A percentile compares a stretch with the other conserved stretches of the same genome.
phyloP scores from a whole-genome alignment of 208 protist species.

The Herpetomonas tarakana region DNA sequence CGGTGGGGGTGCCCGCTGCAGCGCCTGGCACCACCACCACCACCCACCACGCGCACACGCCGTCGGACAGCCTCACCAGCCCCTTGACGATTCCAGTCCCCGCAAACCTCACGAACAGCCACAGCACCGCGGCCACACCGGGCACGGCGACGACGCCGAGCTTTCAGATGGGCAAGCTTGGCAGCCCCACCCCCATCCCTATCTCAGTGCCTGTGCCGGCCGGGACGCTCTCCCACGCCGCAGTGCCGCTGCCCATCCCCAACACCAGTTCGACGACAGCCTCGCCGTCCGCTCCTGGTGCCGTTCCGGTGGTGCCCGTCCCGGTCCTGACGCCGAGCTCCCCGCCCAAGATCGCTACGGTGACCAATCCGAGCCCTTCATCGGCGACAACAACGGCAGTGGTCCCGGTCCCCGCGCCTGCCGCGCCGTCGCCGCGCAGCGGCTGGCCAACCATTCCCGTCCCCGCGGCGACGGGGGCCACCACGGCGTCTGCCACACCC shows the following conservation, averaged over 20 bases:
- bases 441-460: background rate
- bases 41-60: background rate
- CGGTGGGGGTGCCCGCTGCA: background rate
- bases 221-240: conserved; percentile 19
- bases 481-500: conserved; percentile 2
- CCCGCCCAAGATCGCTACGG: too few species aligned
- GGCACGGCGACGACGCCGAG: background rate
- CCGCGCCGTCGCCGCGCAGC: background rate
- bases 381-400: background rate
- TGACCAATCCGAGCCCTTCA: too few species aligned
- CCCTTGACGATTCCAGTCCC: conserved; percentile 43
- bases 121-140: background rate
- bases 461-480: background rate
- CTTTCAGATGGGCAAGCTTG: background rate
- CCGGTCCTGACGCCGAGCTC: too few species aligned
- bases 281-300: background rate
- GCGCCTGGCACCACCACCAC: background rate
- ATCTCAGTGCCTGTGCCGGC: conserved; percentile 26
- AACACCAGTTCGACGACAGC: background rate
- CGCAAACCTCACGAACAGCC: background rate
- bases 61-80: conserved; percentile 14
- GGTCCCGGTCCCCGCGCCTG: background rate
- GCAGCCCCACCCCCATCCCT: conserved; percentile 9
- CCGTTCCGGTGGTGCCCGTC: too few species aligned
- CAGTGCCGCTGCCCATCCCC: background rate